Conservation (phyloP, 176 grass and related monocot species). For the Oryza rufipogon region DNA sequence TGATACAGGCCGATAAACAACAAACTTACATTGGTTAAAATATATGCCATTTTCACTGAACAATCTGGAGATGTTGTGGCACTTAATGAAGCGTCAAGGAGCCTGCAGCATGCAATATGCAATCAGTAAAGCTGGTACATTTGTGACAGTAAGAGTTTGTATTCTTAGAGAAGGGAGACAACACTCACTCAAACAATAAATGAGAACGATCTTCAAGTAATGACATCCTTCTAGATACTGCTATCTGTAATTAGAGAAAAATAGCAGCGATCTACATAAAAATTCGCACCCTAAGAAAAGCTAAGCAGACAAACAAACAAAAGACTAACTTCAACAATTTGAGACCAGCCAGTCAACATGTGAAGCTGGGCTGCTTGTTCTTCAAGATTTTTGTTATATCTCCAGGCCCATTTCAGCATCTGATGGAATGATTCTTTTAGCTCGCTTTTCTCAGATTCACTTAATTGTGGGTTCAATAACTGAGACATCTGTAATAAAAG, state of each 20-base stretch:
- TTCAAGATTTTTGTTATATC: slow-evolving; percentile 97
- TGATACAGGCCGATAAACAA: slow-evolving; percentile 22
- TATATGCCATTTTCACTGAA: slow-evolving; percentile 85
- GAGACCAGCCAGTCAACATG: slow-evolving; percentile 97
- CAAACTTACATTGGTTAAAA: slow-evolving; percentile 84
- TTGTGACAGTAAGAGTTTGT: slow-evolving; percentile 9
- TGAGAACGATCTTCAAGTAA: slow-evolving; percentile 87
- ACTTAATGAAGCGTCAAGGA: slow-evolving; percentile 91
- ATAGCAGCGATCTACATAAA: slow-evolving; percentile 8
- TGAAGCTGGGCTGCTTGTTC: slow-evolving; percentile 96
- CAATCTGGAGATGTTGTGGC: slow-evolving; percentile 91
- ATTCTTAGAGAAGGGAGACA: slow-evolving; percentile 21
- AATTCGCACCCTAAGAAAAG: slow-evolving; percentile 19
- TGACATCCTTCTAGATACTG: slow-evolving; percentile 95
- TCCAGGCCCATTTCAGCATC: slow-evolving; percentile 93
- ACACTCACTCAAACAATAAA: slow-evolving; percentile 94
- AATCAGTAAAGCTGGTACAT: slow-evolving; percentile 33
- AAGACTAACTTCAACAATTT: slow-evolving; percentile 80
- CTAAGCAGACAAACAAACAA: slow-evolving; percentile 37
- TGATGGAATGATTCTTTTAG: slow-evolving; percentile 84
- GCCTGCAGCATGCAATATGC: slow-evolving; percentile 48
- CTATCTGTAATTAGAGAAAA: slow-evolving; percentile 59
- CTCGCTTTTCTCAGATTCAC: slow-evolving; percentile 65
- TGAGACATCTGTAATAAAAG: slow-evolving; percentile 56
- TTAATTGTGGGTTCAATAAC: slow-evolving; percentile 57